Evolutionary conservation across 768 basidiomycete species (phyloP), one percentile per base, ranked within the genome.

Genomic region (Phylloporus sp.): DNA sequence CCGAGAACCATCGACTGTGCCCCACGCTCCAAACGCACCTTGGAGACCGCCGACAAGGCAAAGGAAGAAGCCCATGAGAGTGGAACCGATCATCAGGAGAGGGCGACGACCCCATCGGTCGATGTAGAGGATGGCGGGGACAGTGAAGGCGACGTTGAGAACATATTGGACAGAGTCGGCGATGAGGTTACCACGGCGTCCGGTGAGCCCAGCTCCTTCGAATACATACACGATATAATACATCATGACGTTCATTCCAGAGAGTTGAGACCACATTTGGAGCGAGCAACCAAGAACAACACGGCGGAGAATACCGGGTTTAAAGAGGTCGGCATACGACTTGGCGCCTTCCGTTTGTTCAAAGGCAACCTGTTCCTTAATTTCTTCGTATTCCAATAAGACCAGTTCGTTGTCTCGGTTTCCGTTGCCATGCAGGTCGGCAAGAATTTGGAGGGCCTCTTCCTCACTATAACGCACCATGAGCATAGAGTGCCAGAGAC

Each of bases 171-270:
- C 79, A 9, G 83, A 79, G 69, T 82, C 69, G 17, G 87, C 85
- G 54, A 89, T 85, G 41, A 90, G 75, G 62, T 85, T 86, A 18
- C 75, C 77, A n/a, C 82, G 80, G 33, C 75, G 73, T 22, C 85
- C 86, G 1, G 81, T 83, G n/a, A 88, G 70, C 59, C 86, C 86
- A 36, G 86, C 84, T 48, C 81, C 81, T 56, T 83, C 75, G 69
- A 88, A 86, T 37, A 89, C 86, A 50, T 85, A 85, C 53, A 84
- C 70, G 37, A 62, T 63, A 44, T 66, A 67, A 38, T 66, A 66
- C 84, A 89, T 85, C 86, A 89, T 88, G 56, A 87, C 77, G 61
- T 88, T 86, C 81, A 88, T 86, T 28, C 84, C 83, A 9, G 74
- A 75, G 17, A 87, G 69, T 58, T 89, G 87, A 50, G 79, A 80